A percentile compares a stretch with the other conserved stretches of the same genome.
Conservation (phyloP, 305 asterid genomes). For the Fraxinus greggii region DNA sequence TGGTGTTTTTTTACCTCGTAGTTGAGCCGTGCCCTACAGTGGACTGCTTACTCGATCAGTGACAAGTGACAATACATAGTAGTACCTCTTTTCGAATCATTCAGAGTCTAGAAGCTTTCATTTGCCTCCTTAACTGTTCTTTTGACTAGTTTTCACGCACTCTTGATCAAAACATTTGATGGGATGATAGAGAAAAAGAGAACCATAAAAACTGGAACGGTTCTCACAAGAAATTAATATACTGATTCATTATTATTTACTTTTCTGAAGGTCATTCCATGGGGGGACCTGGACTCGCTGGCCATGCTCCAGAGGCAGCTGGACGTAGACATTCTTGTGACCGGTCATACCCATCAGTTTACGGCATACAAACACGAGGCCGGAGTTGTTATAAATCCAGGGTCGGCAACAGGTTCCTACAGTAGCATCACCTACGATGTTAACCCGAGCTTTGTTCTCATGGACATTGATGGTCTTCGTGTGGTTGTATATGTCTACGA, state of each 20-base stretch:
- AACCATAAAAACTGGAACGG: background rate
- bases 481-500: conserved; percentile 96
- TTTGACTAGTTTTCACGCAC: background rate
- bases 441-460: conserved; percentile 95
- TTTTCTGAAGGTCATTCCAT: conserved; percentile 77
- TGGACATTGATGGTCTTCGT: conserved; percentile 94
- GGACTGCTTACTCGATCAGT: background rate
- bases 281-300: conserved; percentile 96
- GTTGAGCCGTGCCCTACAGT: background rate
- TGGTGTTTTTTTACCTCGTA: background rate
- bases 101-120: background rate
- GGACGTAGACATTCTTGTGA: conserved; percentile 94
- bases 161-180: background rate
- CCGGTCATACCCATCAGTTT: conserved; percentile 95
- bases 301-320: conserved; percentile 99
- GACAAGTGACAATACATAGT: background rate
- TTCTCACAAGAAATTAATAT: background rate
- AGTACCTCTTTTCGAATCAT: background rate
- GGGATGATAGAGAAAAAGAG: background rate
- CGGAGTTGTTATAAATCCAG: conserved; percentile 95
- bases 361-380: conserved; percentile 98
- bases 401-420: conserved; percentile 97
- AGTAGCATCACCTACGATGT: conserved; percentile 96
- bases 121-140: background rate
- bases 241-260: conserved; percentile 1